A percentile compares a stretch with the other conserved stretches of the same genome.
Conservation (phyloP, 192 early-diverging fungal species). For the Rhizoclosmatium globosum region DNA sequence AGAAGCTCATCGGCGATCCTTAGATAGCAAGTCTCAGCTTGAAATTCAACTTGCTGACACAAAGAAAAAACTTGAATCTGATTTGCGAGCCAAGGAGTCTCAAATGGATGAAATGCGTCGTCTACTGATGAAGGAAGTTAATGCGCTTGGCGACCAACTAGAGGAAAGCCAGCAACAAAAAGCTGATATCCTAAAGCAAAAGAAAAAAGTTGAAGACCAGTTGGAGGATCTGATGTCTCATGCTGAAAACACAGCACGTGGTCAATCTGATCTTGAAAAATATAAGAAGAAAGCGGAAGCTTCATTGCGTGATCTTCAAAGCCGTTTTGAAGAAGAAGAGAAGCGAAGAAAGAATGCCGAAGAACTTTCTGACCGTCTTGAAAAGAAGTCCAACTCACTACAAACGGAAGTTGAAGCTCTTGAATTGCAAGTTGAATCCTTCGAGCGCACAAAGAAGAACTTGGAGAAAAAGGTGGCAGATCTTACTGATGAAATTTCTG, state of each 20-base stretch:
- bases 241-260: constrained; percentile 67
- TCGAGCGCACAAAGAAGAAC: constrained; percentile 69
- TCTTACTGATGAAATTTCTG: constrained; percentile 72
- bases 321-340: constrained; percentile 68
- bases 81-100: constrained; percentile 68
- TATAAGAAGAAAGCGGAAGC: constrained; percentile 66
- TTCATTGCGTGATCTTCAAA: constrained; percentile 58
- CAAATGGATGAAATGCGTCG: constrained; percentile 78
- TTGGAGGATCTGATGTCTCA: constrained; percentile 63
- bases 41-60: constrained; percentile 76
- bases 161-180: constrained; percentile 60
- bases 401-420: constrained; percentile 70
- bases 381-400: constrained; percentile 71
- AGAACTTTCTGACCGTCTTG: constrained; percentile 73
- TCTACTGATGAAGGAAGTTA: constrained; percentile 71
- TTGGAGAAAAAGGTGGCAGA: constrained; percentile 75
- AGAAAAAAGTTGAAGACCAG: constrained; percentile 69
- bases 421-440: constrained; percentile 65
- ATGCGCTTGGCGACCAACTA: constrained; percentile 63
- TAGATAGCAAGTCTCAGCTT: constrained; percentile 61
- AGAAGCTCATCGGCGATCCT: constrained; percentile 57
- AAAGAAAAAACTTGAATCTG: constrained; percentile 68
- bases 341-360: constrained; percentile 70
- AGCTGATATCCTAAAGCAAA: constrained; percentile 67
- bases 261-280: constrained; percentile 72